Evolutionary conservation across 2,329 filamentous ascomycete genomes (phyloP), one percentile per base, ranked within the genome.

Genomic region (Diplocarpon mali): DNA sequence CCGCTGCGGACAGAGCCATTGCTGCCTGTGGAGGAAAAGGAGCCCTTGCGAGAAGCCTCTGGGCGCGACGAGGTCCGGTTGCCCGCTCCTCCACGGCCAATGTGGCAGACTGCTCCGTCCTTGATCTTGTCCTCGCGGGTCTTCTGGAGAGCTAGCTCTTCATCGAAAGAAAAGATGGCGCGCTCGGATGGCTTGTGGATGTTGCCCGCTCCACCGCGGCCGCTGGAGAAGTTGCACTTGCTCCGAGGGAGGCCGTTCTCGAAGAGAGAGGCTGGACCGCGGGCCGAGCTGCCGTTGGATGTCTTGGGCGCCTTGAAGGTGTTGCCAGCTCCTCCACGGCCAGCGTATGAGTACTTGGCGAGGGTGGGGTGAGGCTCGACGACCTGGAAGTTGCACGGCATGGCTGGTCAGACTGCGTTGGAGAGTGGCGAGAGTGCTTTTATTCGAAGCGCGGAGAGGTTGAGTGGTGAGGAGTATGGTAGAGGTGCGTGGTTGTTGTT

Each of bases 201-300:
- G 49, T 62, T 62, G n/a, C 60, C 60, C 13, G 57, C 60, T 20
- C 60, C 60, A 4, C 60, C 59, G 14, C 59, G 53, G 11, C 60
- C 60, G 14, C 49, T 47, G 47, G 42, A 52, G 51, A 60, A 62
- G 42, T 52, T 55, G 35, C 46, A 45, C 38, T 42, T 53, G 39
- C 51, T 49, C 38, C 52, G 38, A n/a, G 58, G 58, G 11, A 58
- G 47, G 8, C 50, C 54, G 37, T 42, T 24, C 24, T 50, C 46
- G 42, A 60, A 56, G 50, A 54, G 53, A 7, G 56, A 59, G n/a
- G 58, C 55, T 4, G 60, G 58, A 2, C 57, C 56, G 11, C 20
- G 46, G 24, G 59, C 56, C n/a, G 46, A 52, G 42, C 41, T 42
- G 10, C 49, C 52, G 14, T 48, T 43, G 48, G 44, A 49, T 38